phyloP scores from a whole-genome alignment of 2,329 filamentous ascomycete species.

The Lasiodiplodia citricola region DNA sequence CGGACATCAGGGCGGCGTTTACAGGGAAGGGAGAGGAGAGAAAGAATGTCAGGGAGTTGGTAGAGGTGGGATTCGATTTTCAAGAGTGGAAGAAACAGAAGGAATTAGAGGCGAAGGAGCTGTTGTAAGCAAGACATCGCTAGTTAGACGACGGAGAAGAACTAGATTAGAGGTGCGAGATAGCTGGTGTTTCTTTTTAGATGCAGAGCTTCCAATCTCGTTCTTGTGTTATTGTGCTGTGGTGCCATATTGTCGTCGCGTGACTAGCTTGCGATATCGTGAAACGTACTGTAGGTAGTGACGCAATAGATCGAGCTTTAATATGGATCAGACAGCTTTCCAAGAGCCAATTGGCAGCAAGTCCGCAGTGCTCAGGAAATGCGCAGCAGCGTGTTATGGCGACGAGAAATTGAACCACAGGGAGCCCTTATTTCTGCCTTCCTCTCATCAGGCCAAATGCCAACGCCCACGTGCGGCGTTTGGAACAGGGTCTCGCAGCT shows the following conservation, averaged over 20 bases:
- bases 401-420: background rate
- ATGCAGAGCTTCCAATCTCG: background rate
- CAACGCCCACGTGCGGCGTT: background rate
- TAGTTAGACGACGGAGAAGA: background rate
- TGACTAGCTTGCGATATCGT: background rate
- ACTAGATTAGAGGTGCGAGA: background rate
- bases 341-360: background rate
- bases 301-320: background rate
- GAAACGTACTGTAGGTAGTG: background rate
- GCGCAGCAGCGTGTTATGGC: background rate
- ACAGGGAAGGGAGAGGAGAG: conserved; percentile 65
- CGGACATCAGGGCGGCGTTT: conserved; percentile 74
- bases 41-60: conserved; percentile 64
- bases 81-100: conserved; percentile 37
- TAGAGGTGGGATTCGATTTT: conserved; percentile 65
- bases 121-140: conserved; percentile 18
- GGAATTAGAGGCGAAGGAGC: conserved; percentile 25
- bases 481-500: background rate
- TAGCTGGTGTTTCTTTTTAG: background rate
- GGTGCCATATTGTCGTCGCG: background rate
- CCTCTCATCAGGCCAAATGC: background rate
- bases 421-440: background rate
- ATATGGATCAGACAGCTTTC: background rate
- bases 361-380: background rate
- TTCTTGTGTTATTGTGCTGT: background rate